phyloP scores from a whole-genome alignment of 2,329 filamentous ascomycete genomes.

The Aspergillus sp. region DNA sequence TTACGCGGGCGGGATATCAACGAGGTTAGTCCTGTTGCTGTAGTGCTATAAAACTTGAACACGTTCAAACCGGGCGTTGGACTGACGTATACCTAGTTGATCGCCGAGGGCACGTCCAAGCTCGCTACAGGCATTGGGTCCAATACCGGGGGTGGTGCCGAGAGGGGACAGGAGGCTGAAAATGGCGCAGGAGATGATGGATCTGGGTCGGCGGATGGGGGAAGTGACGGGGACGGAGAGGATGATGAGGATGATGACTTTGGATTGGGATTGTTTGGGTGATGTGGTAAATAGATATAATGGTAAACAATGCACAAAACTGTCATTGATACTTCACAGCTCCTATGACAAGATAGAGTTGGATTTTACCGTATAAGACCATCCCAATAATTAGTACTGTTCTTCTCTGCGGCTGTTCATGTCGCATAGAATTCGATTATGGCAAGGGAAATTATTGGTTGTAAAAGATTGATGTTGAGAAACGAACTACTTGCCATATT shows the following conservation, averaged over 20 bases:
- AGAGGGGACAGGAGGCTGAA: not conserved
- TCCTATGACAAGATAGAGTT: too few relatives aligned
- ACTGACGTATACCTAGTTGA: not conserved
- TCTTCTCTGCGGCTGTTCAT: too few relatives aligned
- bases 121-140: not conserved
- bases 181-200: not conserved
- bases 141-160: not conserved
- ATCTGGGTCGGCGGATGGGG: not conserved
- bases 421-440: too few relatives aligned
- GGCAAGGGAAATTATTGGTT: too few relatives aligned
- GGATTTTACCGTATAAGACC: too few relatives aligned
- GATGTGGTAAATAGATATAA: not conserved
- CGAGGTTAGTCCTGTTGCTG: constrained; percentile 62
- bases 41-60: too few relatives aligned
- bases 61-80: too few relatives aligned
- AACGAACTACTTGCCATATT: not conserved
- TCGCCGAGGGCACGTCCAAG: not conserved
- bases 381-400: too few relatives aligned
- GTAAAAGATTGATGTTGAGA: too few relatives aligned
- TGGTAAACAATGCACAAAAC: too few relatives aligned
- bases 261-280: not conserved
- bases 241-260: constrained; percentile 1
- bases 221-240: not conserved
- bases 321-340: too few relatives aligned
- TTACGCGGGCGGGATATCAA: constrained; percentile 68